Evolutionary conservation across 768 basidiomycete species (phyloP).

Genomic region (Rhizopogon rudus): DNA sequence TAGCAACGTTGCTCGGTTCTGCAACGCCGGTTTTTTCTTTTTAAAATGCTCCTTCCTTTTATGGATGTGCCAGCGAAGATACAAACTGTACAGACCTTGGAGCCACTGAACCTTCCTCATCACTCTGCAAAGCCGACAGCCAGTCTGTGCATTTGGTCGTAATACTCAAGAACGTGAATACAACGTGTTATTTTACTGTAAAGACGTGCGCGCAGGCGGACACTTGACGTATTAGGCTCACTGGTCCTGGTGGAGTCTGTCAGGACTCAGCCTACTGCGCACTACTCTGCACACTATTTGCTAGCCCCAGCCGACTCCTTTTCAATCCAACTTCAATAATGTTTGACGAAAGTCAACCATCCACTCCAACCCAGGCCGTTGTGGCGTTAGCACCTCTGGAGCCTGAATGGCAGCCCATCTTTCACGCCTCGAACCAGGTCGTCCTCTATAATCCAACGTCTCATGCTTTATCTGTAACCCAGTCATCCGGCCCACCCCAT

Average conservation of each 20-base stretch:
- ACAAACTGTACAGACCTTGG: too few relatives aligned
- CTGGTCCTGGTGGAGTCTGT: too few relatives aligned
- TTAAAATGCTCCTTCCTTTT: neutral
- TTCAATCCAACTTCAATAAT: slow-evolving; percentile 8
- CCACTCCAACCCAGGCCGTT: slow-evolving; percentile 27
- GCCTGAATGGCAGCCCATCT: slow-evolving; percentile 69
- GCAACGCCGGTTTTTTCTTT: neutral
- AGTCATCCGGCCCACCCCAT: slow-evolving; percentile 24
- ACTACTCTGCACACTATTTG: neutral
- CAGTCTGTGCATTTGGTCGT: too few relatives aligned
- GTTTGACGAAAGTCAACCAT: slow-evolving; percentile 26
- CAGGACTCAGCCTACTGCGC: too few relatives aligned
- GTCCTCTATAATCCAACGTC: slow-evolving; percentile 85
- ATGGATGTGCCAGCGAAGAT: neutral
- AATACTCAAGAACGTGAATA: too few relatives aligned
- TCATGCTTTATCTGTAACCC: slow-evolving; percentile 70
- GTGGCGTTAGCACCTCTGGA: slow-evolving; percentile 19
- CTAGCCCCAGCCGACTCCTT: too few relatives aligned
- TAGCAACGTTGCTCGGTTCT: slow-evolving; percentile 4
- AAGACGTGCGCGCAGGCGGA: too few relatives aligned
- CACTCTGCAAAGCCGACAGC: too few relatives aligned
- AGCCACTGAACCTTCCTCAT: too few relatives aligned
- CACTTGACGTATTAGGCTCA: too few relatives aligned
- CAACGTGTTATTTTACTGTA: too few relatives aligned
- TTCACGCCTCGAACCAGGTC: slow-evolving; percentile 80